A percentile compares a stretch with the other conserved stretches of the same genome.
phyloP scores from a whole-genome alignment of 2,329 filamentous ascomycete genomes.

The Penicillium olsonii region DNA sequence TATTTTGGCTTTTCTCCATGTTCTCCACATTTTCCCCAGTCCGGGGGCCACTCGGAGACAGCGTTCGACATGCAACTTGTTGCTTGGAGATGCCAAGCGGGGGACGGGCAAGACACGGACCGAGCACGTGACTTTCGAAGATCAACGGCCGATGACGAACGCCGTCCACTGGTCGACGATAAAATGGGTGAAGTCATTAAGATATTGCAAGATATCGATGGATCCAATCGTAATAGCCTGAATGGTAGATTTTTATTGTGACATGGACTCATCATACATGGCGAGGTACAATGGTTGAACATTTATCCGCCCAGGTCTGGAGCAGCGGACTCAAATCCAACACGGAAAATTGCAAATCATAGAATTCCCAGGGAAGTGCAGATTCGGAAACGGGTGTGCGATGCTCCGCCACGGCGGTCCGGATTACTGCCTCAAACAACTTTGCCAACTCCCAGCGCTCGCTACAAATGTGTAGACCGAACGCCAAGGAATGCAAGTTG shows the following conservation, averaged over 20 bases:
- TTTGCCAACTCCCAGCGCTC: background rate
- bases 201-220: no score
- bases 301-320: background rate
- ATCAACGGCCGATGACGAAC: no score
- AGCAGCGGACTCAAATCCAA: background rate
- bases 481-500: background rate
- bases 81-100: background rate
- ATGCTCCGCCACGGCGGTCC: background rate
- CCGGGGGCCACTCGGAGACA: background rate
- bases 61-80: background rate
- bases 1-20: background rate
- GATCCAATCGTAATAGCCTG: no score
- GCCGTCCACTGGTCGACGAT: no score
- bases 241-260: no score
- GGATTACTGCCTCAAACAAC: background rate
- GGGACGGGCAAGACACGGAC: background rate
- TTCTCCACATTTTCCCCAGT: background rate
- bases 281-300: background rate
- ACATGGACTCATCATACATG: background rate
- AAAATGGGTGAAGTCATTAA: no score
- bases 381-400: background rate
- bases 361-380: background rate
- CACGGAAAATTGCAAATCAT: background rate
- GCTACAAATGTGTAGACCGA: background rate
- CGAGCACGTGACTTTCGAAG: no score